Evolutionary conservation across 2,329 filamentous ascomycete species (phyloP).

Genomic region (Colletotrichum gloeosporioides): DNA sequence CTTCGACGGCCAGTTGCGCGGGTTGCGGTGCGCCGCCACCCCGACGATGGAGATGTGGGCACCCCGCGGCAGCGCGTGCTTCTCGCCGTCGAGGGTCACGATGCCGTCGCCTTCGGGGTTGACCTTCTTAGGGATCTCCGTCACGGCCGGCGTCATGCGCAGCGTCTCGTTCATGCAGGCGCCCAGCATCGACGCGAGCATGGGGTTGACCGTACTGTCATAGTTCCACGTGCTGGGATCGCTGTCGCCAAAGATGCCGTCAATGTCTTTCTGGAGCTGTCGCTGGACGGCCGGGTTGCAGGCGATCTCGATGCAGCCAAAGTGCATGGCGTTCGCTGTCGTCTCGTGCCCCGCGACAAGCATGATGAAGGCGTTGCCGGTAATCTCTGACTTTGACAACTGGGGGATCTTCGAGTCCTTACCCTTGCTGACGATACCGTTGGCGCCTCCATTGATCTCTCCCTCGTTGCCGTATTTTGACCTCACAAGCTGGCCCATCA

Average conservation of each 20-base stretch:
- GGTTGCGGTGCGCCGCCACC: conserved; percentile 68
- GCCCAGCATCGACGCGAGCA: conserved; percentile 74
- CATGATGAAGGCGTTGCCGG: conserved; percentile 75
- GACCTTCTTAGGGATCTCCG: conserved; percentile 74
- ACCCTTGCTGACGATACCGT: conserved; percentile 6
- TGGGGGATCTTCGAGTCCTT: conserved; percentile 33
- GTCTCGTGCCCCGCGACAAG: conserved; percentile 82
- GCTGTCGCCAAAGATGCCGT: conserved; percentile 64
- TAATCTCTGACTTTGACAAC: conserved; percentile 68
- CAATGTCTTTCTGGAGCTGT: conserved; percentile 71
- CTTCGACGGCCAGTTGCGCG: conserved; percentile 71
- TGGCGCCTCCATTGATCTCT: conserved; percentile 13
- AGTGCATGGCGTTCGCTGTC: conserved; percentile 77
- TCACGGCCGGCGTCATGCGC: conserved; percentile 73
- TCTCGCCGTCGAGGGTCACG: conserved; percentile 63
- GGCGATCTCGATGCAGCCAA: conserved; percentile 71
- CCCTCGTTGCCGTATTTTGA: conserved; percentile 40
- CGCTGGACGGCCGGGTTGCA: conserved; percentile 68
- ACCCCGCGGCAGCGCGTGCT: conserved; percentile 62
- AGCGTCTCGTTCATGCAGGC: conserved; percentile 82
- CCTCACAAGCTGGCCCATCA: conserved; percentile 56
- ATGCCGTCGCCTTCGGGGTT: conserved; percentile 54
- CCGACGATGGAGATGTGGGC: conserved; percentile 61
- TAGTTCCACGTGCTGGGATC: conserved; percentile 73
- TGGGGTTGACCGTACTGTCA: conserved; percentile 66